phyloP scores from a whole-genome alignment of 2,329 filamentous ascomycete genomes.

The Penicillium brevicompactum region DNA sequence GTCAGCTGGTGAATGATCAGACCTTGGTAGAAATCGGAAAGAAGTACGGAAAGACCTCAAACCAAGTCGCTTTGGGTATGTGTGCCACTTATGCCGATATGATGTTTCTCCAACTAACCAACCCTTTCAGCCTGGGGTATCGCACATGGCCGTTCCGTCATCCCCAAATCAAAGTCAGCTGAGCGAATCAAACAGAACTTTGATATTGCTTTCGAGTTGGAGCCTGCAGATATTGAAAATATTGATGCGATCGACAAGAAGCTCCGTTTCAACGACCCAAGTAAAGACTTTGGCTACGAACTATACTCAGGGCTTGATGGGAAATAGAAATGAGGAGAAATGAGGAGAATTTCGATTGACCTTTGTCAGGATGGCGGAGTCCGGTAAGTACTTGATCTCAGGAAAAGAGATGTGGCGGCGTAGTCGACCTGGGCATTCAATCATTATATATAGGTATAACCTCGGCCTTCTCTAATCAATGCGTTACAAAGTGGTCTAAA shows the following conservation, averaged over 20 bases:
- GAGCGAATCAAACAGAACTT: conserved; percentile 36
- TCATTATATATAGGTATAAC: no score
- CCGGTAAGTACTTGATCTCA: no score
- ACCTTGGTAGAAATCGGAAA: conserved; percentile 20
- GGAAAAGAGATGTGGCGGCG: no score
- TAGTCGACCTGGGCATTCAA: no score
- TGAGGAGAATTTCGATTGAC: no score
- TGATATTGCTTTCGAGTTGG: conserved; percentile 56
- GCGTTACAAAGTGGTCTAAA: no score
- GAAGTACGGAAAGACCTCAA: conserved; percentile 25
- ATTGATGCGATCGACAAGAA: conserved; percentile 44
- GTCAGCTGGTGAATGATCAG: conserved; percentile 21
- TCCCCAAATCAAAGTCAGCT: conserved; percentile 47
- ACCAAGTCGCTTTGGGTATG: conserved; percentile 23
- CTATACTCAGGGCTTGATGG: conserved; percentile 20
- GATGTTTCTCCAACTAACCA: not conserved
- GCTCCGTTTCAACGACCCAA: conserved; percentile 20
- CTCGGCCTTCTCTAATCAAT: no score
- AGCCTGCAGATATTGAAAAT: conserved; percentile 54
- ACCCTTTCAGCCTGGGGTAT: conserved; percentile 48
- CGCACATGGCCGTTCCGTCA: conserved; percentile 45
- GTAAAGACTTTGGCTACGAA: conserved; percentile 14
- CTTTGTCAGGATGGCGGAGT: no score
- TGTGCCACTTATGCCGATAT: not conserved
- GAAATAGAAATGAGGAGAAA: conserved; percentile 1